phyloP scores from a whole-genome alignment of 257 asterid species.

The Solanum clarkiae region DNA sequence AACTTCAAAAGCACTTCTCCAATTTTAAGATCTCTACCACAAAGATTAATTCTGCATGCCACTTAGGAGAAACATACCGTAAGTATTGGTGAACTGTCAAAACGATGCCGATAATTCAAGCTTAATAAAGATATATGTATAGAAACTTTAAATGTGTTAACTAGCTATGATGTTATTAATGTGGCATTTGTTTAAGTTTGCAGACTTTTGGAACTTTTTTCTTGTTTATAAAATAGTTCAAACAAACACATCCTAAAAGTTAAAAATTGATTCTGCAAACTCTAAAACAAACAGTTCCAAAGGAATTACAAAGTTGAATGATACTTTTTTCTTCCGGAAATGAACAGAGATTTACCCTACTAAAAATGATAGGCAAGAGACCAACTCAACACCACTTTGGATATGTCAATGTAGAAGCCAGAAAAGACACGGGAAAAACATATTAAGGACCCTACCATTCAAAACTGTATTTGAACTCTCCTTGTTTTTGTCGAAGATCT shows the following conservation, averaged over 20 bases:
- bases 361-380: not conserved
- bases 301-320: not conserved
- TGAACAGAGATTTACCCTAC: not conserved
- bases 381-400: not conserved
- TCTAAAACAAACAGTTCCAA: not conserved
- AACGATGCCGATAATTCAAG: not conserved
- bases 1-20: not conserved
- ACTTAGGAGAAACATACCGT: not conserved
- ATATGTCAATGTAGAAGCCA: not conserved
- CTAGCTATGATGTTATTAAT: not conserved
- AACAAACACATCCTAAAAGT: not conserved
- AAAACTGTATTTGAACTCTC: not conserved
- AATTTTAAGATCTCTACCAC: not conserved
- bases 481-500: not conserved
- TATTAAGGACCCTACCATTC: not conserved
- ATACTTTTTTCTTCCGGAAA: not conserved
- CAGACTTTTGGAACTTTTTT: not conserved
- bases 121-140: not conserved
- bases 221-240: not conserved
- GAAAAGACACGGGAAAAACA: not conserved
- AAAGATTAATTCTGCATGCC: not conserved
- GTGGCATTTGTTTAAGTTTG: not conserved
- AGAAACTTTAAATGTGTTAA: not conserved
- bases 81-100: not conserved
- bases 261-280: not conserved